Percentiles rank a stretch among this genome's conserved stretches.
Evolutionary conservation across 2,329 filamentous ascomycete genomes (phyloP).

Genomic region (Botrytis sinoallii): DNA sequence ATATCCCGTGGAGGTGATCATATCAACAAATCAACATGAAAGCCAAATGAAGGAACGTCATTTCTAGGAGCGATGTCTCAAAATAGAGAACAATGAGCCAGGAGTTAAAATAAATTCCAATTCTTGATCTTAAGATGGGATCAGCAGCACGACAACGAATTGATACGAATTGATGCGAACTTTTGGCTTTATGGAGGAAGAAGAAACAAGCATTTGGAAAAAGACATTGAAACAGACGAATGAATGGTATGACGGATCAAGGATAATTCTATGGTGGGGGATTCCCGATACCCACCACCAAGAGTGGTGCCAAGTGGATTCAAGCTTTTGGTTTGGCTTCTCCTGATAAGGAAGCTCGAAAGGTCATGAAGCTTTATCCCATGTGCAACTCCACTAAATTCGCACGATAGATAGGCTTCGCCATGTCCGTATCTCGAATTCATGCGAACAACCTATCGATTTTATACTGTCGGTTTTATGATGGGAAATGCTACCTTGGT

Average conservation of each 20-base stretch:
- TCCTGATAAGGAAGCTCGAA: conserved; percentile 13
- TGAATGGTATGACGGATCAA: neutral
- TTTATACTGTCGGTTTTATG: conserved; percentile 1
- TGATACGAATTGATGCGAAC: neutral
- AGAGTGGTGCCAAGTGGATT: neutral
- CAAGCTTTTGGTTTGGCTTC: conserved; percentile 1
- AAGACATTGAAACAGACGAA: neutral
- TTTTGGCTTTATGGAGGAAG: neutral
- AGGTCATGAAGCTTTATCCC: conserved; percentile 9
- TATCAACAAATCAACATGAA: neutral
- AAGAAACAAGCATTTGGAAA: neutral
- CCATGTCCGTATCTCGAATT: neutral
- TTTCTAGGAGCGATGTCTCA: neutral
- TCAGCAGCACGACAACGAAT: neutral
- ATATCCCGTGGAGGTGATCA: neutral
- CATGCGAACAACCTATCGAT: neutral
- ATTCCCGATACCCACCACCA: conserved; percentile 6
- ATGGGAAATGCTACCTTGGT: conserved; percentile 2
- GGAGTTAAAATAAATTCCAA: neutral
- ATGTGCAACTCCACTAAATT: conserved; percentile 4
- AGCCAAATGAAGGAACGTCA: neutral
- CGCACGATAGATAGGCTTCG: conserved; percentile 2
- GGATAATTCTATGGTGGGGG: neutral
- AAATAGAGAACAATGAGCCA: neutral
- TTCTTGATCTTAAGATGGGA: neutral